A percentile compares a stretch with the other conserved stretches of the same genome.
phyloP scores from a whole-genome alignment of 2,329 filamentous ascomycete species.

The Claviceps pazoutovae region DNA sequence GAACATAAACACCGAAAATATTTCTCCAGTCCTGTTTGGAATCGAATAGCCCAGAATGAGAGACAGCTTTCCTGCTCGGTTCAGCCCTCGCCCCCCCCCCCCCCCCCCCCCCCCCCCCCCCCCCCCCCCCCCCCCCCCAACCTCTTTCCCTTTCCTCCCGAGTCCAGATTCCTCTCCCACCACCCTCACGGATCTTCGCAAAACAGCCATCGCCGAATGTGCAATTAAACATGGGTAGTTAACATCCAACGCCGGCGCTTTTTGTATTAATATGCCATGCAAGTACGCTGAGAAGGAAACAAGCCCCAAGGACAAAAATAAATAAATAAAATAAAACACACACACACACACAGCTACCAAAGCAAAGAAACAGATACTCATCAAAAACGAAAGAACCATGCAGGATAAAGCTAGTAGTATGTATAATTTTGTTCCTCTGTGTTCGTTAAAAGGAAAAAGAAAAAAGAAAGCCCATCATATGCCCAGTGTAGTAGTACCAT shows the following conservation, averaged over 20 bases:
- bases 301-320: constrained; percentile 11
- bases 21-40: too few relatives aligned
- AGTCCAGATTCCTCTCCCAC: neutral
- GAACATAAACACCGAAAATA: too few relatives aligned
- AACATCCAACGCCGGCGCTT: constrained; percentile 21
- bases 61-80: too few relatives aligned
- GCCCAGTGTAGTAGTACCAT: constrained; percentile 48
- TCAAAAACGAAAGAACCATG: neutral
- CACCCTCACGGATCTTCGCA: constrained; percentile 13
- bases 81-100: too few relatives aligned
- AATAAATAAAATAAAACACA: neutral
- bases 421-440: neutral
- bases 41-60: too few relatives aligned
- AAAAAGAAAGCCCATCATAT: neutral
- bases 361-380: neutral
- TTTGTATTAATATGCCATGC: constrained; percentile 18
- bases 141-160: too few relatives aligned
- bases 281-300: constrained; percentile 21
- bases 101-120: too few relatives aligned
- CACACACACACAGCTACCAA: neutral
- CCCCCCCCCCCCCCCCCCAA: too few relatives aligned
- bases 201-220: constrained; percentile 15
- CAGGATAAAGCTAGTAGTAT: neutral
- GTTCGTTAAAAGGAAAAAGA: neutral
- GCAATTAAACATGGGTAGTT: constrained; percentile 11